Evolutionary conservation across 257 asterid genomes (phyloP).

Genomic region (Solanum chiquidenum): DNA sequence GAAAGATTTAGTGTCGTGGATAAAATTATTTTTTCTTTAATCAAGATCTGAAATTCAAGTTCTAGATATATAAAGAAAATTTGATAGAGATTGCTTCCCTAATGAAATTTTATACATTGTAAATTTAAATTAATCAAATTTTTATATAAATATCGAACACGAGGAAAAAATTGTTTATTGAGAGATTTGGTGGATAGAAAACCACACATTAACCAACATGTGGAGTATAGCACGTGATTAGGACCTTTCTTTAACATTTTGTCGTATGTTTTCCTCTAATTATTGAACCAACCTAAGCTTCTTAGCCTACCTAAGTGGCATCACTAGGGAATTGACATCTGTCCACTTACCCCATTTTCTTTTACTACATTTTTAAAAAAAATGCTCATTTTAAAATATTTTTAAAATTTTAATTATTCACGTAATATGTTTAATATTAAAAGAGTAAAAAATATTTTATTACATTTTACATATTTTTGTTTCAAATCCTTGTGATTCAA

Average conservation of each 20-base stretch:
- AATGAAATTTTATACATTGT: too few relatives aligned
- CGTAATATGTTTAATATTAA: not conserved
- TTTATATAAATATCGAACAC: too few relatives aligned
- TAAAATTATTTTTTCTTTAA: too few relatives aligned
- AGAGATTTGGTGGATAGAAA: not conserved
- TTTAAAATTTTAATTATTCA: too few relatives aligned
- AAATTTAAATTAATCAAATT: too few relatives aligned
- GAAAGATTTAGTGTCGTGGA: too few relatives aligned
- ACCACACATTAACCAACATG: not conserved
- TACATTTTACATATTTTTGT: not conserved
- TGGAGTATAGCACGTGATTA: not conserved
- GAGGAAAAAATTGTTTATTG: not conserved
- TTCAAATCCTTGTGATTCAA: not conserved
- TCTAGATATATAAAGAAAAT: too few relatives aligned
- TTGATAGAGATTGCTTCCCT: fast-evolving
- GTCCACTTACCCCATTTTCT: not conserved
- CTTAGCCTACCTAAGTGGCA: not conserved
- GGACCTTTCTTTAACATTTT: not conserved
- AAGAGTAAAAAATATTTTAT: not conserved
- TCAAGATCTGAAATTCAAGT: fast-evolving
- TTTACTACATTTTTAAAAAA: too few relatives aligned
- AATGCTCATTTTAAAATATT: not conserved
- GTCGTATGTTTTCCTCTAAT: not conserved
- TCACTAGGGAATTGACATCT: slow-evolving; percentile 2
- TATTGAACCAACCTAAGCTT: not conserved